Conservation (phyloP, 495 filamentous ascomycete species). For the Xylaria sp. region DNA sequence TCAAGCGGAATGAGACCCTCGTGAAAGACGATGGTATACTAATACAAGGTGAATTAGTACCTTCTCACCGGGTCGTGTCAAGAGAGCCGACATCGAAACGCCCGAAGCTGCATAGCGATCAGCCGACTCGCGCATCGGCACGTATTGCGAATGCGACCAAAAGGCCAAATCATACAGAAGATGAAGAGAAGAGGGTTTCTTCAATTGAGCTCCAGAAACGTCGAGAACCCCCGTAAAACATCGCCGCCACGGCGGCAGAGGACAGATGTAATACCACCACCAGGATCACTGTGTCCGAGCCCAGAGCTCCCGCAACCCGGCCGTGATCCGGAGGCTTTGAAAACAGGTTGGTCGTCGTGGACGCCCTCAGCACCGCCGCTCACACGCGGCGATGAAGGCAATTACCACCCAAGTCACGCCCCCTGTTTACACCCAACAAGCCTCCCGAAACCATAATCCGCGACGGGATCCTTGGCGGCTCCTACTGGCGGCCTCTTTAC, state of each 20-base stretch:
- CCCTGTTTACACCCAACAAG: slow-evolving; percentile 55
- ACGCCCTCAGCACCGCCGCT: slow-evolving; percentile 41
- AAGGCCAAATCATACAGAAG: slow-evolving; percentile 16
- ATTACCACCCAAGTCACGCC: slow-evolving; percentile 49
- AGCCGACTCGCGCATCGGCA: slow-evolving; percentile 37
- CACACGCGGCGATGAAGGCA: slow-evolving; percentile 45
- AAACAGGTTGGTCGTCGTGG: slow-evolving; percentile 52
- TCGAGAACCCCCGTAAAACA: neutral
- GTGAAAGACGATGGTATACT: slow-evolving; percentile 53
- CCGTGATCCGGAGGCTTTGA: slow-evolving; percentile 42
- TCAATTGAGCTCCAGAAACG: neutral
- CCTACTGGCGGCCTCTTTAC: slow-evolving; percentile 53
- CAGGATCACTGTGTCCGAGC: neutral
- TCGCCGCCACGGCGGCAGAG: neutral
- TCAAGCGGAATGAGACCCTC: slow-evolving; percentile 59
- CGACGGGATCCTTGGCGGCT: slow-evolving; percentile 56
- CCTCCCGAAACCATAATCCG: slow-evolving; percentile 55
- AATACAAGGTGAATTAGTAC: slow-evolving; percentile 25
- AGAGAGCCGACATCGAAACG: slow-evolving; percentile 30
- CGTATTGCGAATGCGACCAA: slow-evolving; percentile 31
- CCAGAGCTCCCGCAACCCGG: slow-evolving; percentile 7
- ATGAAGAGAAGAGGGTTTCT: slow-evolving; percentile 6
- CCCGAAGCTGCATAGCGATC: slow-evolving; percentile 25
- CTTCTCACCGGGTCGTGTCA: neutral
- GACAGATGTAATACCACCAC: neutral